Base-by-base conservation (phyloP, 2,329 filamentous ascomycete genomes). In the Paraphoma chrysanthemicola region DNA sequence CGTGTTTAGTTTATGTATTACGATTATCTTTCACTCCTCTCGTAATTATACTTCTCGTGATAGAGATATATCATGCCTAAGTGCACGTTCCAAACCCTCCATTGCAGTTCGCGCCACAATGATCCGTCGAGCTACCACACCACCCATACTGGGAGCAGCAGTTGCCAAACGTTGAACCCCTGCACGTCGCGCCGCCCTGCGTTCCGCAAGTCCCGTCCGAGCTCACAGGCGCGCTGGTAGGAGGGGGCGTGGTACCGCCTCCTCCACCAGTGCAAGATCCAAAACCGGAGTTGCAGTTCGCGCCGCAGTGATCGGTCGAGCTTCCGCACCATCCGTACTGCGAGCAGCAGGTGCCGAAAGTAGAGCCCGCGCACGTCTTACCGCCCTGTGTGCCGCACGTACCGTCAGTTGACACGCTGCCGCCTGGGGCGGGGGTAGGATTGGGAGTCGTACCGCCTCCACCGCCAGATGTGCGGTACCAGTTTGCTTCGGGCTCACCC, bases 401-500 rank as follows among this genome's bases (percentile, higher is more conserved):
- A 8, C 62, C 62, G 16, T 62, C 63, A 16, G 62, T 64, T 7
- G 69, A 64, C 29, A 66, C 60, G 31, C 52, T 53, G 29, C 59
- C 58, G 9, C 63, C 56, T 31, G 64, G 59, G 18, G 54, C 58
- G 14, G 57, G 53, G 12, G 57, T 44, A 29, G 68, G 59, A n/a
- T 45, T 53, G 10, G 55, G 45, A 18, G 54, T 41, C 14, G 62
- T 54, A 18, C 38, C 43, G n/a, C 45, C 33, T 9, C n/a, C 62
- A n/a, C 59, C 71, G 53, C 63, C 68, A 54, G 67, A 74, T 57
- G 63, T 69, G 54, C 83, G 80, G 70, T 83, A 83, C 81, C 81
- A 83, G 69, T 82, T 82, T 14, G 63, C 72, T 14, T 71, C 63
- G 6, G 79, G 76, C 55, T 83, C 80, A n/a, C 74, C 77, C 54